phyloP scores from a whole-genome alignment of 306 rosid genomes.

The Sphenostylis stenocarpa region DNA sequence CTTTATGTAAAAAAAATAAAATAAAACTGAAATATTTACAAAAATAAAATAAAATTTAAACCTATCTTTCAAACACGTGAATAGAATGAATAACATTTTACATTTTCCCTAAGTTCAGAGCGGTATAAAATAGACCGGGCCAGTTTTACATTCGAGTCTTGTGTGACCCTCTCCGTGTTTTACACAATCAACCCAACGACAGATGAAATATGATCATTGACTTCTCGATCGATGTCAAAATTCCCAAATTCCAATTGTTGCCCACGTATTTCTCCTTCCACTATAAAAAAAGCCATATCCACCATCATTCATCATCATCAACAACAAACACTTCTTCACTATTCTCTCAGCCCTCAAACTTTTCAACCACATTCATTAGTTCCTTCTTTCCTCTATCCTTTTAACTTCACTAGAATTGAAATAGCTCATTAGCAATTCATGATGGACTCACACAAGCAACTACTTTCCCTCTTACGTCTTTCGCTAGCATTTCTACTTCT shows the following conservation, averaged over 20 bases:
- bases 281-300: too few species aligned
- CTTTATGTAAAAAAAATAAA: too few species aligned
- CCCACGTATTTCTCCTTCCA: neutral
- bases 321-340: too few species aligned
- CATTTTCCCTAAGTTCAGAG: too few species aligned
- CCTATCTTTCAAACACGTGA: neutral
- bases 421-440: neutral
- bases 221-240: neutral
- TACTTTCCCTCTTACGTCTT: neutral
- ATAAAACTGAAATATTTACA: too few species aligned
- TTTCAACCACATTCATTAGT: too few species aligned
- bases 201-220: neutral
- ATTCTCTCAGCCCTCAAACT: too few species aligned
- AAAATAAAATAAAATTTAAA: too few species aligned
- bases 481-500: neutral
- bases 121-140: neutral
- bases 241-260: neutral
- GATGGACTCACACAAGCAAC: constrained; percentile 19
- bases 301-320: too few species aligned
- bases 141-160: neutral
- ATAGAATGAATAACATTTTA: too few species aligned
- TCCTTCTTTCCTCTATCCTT: too few species aligned
- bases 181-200: neutral
- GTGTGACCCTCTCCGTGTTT: neutral
- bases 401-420: too few species aligned